These are phyloP conservation scores for Neohortaea acidophila DNA, from an alignment of 495 filamentous ascomycete species.

Conservation along the genomic window DNA sequence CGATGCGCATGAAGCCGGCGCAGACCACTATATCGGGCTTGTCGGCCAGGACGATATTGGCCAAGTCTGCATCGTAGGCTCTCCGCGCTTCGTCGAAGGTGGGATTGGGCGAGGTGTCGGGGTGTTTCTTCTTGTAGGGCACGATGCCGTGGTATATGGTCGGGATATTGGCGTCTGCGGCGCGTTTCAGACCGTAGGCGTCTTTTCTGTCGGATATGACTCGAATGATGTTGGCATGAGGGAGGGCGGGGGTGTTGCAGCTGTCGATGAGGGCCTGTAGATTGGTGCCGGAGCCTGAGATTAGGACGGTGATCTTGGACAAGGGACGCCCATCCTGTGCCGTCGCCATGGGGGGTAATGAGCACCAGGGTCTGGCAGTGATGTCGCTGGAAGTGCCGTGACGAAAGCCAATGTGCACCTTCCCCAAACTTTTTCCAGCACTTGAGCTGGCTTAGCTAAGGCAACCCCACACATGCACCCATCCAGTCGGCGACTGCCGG, in stretches of 20 bases:
- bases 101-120: constrained; percentile 11
- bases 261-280: constrained; percentile 84
- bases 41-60: constrained; percentile 49
- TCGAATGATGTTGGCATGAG: constrained; percentile 49
- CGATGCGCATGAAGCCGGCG: constrained; percentile 60
- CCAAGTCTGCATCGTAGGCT: constrained; percentile 67
- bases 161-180: constrained; percentile 52
- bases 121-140: constrained; percentile 36
- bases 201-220: constrained; percentile 72
- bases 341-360: no score
- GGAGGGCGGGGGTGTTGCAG: constrained; percentile 35
- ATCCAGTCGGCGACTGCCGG: no score
- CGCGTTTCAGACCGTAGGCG: constrained; percentile 65
- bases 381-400: no score
- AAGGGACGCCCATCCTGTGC: no score
- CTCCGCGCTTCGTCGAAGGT: constrained; percentile 29
- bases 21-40: constrained; percentile 56
- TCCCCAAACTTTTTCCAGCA: no score
- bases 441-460: no score
- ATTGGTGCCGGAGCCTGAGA: constrained; percentile 73
- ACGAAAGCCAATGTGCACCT: no score
- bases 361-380: no score
- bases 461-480: no score
- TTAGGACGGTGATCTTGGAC: constrained; percentile 42
- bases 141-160: constrained; percentile 80